Conservation (phyloP, 2,329 filamentous ascomycete species). For the Malbranchea cinnamomea region DNA sequence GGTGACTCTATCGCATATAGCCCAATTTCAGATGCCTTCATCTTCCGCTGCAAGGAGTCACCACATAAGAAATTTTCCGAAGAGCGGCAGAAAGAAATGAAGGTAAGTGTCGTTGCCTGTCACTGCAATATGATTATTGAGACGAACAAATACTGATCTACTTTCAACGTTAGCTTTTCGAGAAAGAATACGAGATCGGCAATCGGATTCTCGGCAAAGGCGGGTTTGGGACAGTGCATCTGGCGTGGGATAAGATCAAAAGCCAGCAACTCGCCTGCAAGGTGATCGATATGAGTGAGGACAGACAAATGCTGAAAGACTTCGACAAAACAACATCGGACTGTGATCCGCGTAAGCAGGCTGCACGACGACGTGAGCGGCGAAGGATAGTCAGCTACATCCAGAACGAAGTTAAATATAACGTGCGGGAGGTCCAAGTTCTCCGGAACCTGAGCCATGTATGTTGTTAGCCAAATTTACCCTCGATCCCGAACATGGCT, state of each 20-base stretch:
- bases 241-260: conserved; percentile 23
- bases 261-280: conserved; percentile 32
- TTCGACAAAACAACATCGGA: conserved; percentile 3
- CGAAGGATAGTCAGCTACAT: too few species aligned
- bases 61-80: conserved; percentile 10
- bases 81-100: conserved; percentile 21
- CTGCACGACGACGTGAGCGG: conserved; percentile 10
- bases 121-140: neutral
- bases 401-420: conserved; percentile 18
- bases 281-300: conserved; percentile 23
- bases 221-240: conserved; percentile 27
- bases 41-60: conserved; percentile 4
- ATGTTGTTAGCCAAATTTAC: conserved; percentile 10
- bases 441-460: conserved; percentile 40
- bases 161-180: conserved; percentile 16
- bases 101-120: conserved; percentile 13
- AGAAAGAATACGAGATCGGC: conserved; percentile 22
- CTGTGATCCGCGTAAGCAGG: conserved; percentile 11
- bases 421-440: conserved; percentile 29
- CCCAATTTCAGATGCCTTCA: conserved; percentile 3
- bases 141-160: neutral
- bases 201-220: conserved; percentile 27
- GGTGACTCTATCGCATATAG: conserved; percentile 17
- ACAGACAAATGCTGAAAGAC: conserved; percentile 11
- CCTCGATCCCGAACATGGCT: conserved; percentile 1